phyloP scores from a whole-genome alignment of 164 flowering plant species.

The Echeveria elegans region DNA sequence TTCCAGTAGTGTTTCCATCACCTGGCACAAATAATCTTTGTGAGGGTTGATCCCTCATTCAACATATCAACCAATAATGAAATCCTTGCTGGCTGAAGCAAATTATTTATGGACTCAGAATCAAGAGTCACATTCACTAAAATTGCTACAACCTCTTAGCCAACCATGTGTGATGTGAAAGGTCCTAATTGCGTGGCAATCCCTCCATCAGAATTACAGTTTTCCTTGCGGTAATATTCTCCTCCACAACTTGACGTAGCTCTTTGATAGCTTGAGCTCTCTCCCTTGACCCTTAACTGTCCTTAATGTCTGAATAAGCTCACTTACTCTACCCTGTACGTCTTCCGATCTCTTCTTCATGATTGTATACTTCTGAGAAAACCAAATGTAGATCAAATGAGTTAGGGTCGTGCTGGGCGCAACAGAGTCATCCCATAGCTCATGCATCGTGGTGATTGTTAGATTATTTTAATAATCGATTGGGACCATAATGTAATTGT shows the following conservation, averaged over 20 bases:
- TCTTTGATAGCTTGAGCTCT: conserved; percentile 72
- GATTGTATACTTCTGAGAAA: conserved; percentile 45
- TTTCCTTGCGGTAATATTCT: conserved; percentile 54
- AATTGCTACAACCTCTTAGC: conserved; percentile 68
- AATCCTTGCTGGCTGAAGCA: conserved; percentile 74
- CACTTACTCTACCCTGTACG: conserved; percentile 66
- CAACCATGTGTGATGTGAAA: conserved; percentile 82
- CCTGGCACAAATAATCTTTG: conserved; percentile 66
- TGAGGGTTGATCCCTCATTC: conserved; percentile 77
- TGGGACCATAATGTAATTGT: too few relatives aligned
- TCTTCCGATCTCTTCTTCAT: conserved; percentile 79
- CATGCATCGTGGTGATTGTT: conserved; percentile 67
- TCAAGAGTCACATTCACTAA: conserved; percentile 62
- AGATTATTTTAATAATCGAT: too few relatives aligned
- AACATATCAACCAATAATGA: conserved; percentile 75
- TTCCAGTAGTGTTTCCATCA: conserved; percentile 53
- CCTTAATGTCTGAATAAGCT: conserved; percentile 61
- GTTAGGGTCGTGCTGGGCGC: conserved; percentile 54
- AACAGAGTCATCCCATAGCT: conserved; percentile 56
- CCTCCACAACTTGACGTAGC: conserved; percentile 42
- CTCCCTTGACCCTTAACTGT: conserved; percentile 78
- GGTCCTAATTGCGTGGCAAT: conserved; percentile 61
- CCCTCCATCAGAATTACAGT: conserved; percentile 66
- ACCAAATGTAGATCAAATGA: conserved; percentile 32
- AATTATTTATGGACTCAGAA: conserved; percentile 43